Evolutionary conservation across 306 rosid genomes (phyloP), one percentile per base, ranked within the genome.

Genomic region (Sicyos edulis): DNA sequence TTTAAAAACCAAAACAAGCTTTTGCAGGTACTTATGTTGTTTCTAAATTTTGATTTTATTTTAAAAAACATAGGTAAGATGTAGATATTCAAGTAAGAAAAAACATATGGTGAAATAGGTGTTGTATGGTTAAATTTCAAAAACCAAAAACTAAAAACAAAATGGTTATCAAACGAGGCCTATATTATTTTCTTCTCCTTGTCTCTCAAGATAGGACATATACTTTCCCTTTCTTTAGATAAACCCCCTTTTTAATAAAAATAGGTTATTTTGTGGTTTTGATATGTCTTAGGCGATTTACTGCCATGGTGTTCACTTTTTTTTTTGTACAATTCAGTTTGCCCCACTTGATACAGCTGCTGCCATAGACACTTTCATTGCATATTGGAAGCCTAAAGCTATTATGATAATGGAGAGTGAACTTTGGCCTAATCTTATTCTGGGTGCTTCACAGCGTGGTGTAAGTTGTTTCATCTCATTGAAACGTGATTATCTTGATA

Each of bases 341-440:
- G 88, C 96, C 0, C 98, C 96, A 0, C 20, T 92, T 70, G 98
- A 92, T 79, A 87, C 89, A 9, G 90, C 90, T 56, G 61, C 84
- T 71, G 85, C 88, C 50, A 74, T 92, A 51, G 85, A 78, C 50
- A 78, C 85, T 74, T 92, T 92, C 84, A 86, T 92, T 29, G 77
- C 77, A 52, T 79, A 86, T 82, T 92, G 98, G 98, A 90, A 83
- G 78, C 98, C 98, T 26, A 81, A 71, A 71, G 96, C 86, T 22
- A 87, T 90, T 57, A 63, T 90, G 54, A 65, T 92, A 24, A 85
- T 92, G 86, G 98, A 92, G 85, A 84, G 88, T 75, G 98, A 92
- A 73, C 87, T 90, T 34, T 92, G 98, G 98, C 98, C 98, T 74
- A 92, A 92, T 84, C 91, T 92, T 69, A 90, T 90, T 56, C 82